A percentile compares a stretch with the other conserved stretches of the same genome.
phyloP scores from a whole-genome alignment of 371 early-diverging fungal genomes.

The Thermomucor indicae-seudaticae region DNA sequence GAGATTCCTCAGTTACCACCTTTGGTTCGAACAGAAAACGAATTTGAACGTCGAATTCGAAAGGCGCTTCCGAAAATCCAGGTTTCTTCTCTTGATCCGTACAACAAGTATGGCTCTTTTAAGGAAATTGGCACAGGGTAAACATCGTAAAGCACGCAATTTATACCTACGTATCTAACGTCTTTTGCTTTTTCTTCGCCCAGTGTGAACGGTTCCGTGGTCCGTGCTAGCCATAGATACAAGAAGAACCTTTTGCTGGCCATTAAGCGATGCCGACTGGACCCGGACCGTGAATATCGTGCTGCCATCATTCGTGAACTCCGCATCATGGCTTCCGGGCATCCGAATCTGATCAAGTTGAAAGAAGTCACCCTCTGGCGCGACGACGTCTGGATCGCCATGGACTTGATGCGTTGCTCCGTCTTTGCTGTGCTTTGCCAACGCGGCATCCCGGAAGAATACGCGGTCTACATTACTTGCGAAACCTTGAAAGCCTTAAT shows the following conservation, averaged over 20 bases:
- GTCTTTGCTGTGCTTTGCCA: slow-evolving; percentile 49
- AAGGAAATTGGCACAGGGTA: slow-evolving; percentile 53
- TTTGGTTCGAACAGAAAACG: slow-evolving; percentile 31
- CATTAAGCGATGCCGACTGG: slow-evolving; percentile 44
- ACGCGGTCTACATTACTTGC: slow-evolving; percentile 36
- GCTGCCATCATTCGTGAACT: slow-evolving; percentile 44
- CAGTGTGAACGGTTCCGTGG: slow-evolving; percentile 49
- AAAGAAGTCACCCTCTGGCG: slow-evolving; percentile 45
- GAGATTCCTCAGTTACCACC: slow-evolving; percentile 44
- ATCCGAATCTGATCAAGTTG: slow-evolving; percentile 37
- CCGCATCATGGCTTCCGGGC: slow-evolving; percentile 47
- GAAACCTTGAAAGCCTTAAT: slow-evolving; percentile 68
- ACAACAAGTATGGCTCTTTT: slow-evolving; percentile 37
- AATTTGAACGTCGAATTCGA: slow-evolving; percentile 37
- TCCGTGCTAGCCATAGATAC: slow-evolving; percentile 33
- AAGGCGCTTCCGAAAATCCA: slow-evolving; percentile 38
- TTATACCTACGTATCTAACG: background rate
- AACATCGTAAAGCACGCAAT: background rate
- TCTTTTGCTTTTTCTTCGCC: slow-evolving; percentile 1
- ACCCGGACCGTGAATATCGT: slow-evolving; percentile 46
- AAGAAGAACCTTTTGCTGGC: slow-evolving; percentile 40
- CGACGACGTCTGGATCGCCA: slow-evolving; percentile 50
- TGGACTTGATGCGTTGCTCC: slow-evolving; percentile 45
- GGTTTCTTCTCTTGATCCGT: slow-evolving; percentile 37
- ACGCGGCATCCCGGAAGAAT: slow-evolving; percentile 49